Conservation (phyloP, 306 rosid species). For the Vachellia pachyceras region DNA sequence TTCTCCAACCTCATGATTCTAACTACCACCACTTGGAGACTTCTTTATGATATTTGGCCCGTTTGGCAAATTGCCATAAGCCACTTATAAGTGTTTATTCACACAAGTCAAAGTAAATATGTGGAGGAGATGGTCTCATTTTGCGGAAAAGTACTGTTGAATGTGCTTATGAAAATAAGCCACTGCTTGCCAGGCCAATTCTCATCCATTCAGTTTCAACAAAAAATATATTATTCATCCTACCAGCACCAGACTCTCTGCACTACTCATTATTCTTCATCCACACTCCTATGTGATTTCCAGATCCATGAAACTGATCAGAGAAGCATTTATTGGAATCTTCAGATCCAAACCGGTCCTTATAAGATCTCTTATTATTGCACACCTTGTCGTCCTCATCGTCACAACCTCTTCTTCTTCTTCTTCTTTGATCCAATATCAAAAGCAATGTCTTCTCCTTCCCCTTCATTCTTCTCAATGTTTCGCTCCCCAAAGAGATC, state of each 20-base stretch:
- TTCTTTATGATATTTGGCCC: too few species aligned
- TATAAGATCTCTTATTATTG: conserved; percentile 44
- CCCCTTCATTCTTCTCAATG: conserved; percentile 46
- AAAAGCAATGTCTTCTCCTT: conserved; percentile 39
- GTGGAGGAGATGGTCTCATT: too few species aligned
- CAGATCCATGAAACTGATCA: conserved; percentile 53
- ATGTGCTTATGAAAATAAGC: too few species aligned
- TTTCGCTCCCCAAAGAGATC: conserved; percentile 50
- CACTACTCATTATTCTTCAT: conserved; percentile 49
- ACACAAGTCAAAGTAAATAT: too few species aligned
- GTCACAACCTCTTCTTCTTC: neutral
- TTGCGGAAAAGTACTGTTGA: too few species aligned
- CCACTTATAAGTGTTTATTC: too few species aligned
- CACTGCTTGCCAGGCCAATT: too few species aligned
- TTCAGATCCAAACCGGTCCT: conserved; percentile 64
- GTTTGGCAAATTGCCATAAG: too few species aligned
- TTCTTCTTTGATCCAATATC: neutral
- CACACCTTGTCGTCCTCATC: neutral
- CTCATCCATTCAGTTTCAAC: conserved; percentile 11
- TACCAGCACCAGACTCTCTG: conserved; percentile 12
- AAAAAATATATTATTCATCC: conserved; percentile 13
- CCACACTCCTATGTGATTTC: conserved; percentile 48
- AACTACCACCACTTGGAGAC: neutral
- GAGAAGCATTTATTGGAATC: conserved; percentile 54
- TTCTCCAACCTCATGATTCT: neutral